Percentiles rank a stretch among this genome's conserved stretches.
These are phyloP conservation scores for Chenopodium quinoa DNA, from an alignment of 148 eudicot genomes.

Conservation along the genomic window DNA sequence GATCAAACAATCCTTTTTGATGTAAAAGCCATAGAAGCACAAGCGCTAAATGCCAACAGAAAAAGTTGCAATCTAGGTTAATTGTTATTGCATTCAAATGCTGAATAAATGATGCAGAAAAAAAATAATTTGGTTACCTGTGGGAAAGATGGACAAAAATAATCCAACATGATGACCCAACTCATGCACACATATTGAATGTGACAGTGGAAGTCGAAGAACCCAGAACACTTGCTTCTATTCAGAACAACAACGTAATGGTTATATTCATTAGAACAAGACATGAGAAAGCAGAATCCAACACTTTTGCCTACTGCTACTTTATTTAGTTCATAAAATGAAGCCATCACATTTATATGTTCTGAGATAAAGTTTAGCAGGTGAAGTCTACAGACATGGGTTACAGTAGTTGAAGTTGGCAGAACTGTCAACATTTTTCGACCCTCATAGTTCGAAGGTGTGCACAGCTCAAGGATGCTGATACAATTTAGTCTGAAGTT, in stretches of 20 bases:
- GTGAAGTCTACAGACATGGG: too few relatives aligned
- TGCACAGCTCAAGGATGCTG: too few relatives aligned
- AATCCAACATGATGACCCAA: slow-evolving; percentile 77
- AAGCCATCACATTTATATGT: too few relatives aligned
- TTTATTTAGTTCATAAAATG: too few relatives aligned
- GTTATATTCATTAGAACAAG: background rate
- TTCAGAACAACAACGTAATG: slow-evolving; percentile 23
- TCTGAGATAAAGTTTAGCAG: too few relatives aligned
- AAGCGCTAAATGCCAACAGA: slow-evolving; percentile 45
- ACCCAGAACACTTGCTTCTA: slow-evolving; percentile 72
- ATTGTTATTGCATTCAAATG: background rate
- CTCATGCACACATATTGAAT: slow-evolving; percentile 89
- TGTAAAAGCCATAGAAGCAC: slow-evolving; percentile 90
- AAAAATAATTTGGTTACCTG: slow-evolving; percentile 40
- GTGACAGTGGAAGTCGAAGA: slow-evolving; percentile 92
- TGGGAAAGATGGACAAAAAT: slow-evolving; percentile 72
- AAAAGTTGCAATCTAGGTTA: background rate
- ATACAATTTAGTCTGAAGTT: too few relatives aligned
- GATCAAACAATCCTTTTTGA: slow-evolving; percentile 92
- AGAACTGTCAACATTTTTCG: too few relatives aligned
- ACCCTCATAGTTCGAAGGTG: too few relatives aligned
- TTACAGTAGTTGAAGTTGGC: too few relatives aligned
- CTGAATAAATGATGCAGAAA: background rate
- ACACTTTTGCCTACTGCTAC: too few relatives aligned
- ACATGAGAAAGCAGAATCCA: too few relatives aligned